A percentile compares a stretch with the other conserved stretches of the same genome.
Evolutionary conservation across 2,329 filamentous ascomycete species (phyloP).

Genomic region (Cryphonectria carpinicola): DNA sequence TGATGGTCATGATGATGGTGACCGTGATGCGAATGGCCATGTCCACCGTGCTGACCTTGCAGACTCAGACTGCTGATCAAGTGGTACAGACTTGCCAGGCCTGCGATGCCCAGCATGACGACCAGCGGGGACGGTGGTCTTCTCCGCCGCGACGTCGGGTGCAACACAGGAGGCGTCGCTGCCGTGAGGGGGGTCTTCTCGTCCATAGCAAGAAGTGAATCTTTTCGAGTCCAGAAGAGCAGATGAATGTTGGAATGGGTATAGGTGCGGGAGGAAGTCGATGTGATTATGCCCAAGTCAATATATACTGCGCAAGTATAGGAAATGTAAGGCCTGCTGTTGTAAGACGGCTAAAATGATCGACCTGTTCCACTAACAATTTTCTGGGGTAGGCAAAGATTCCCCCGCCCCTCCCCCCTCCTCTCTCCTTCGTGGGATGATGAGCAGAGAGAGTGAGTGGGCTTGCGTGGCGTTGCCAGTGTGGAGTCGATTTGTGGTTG

Average conservation of each 20-base stretch:
- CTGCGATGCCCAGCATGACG: constrained; percentile 10
- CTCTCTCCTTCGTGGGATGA: no score
- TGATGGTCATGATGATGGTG: not conserved
- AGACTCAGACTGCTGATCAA: not conserved
- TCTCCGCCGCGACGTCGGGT: not conserved
- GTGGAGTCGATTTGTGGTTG: not conserved
- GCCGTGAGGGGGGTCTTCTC: not conserved
- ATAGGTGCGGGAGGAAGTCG: not conserved
- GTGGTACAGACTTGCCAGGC: constrained; percentile 18
- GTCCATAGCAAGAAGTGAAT: not conserved
- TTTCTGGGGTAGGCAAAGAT: not conserved
- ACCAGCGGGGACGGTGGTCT: constrained; percentile 6
- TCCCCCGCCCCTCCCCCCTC: no score
- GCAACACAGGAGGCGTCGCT: not conserved
- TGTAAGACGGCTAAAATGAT: not conserved
- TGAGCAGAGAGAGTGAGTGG: no score
- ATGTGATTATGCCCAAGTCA: not conserved
- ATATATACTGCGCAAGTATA: not conserved
- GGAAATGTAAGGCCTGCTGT: not conserved
- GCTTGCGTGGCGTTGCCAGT: not conserved
- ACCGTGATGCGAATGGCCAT: constrained; percentile 5
- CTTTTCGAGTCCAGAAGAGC: not conserved
- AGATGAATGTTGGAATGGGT: not conserved
- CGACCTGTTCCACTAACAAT: not conserved
- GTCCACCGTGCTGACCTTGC: constrained; percentile 2